A percentile compares a stretch with the other conserved stretches of the same genome.
phyloP scores from a whole-genome alignment of 495 filamentous ascomycete species.

The Tuber aestivum region DNA sequence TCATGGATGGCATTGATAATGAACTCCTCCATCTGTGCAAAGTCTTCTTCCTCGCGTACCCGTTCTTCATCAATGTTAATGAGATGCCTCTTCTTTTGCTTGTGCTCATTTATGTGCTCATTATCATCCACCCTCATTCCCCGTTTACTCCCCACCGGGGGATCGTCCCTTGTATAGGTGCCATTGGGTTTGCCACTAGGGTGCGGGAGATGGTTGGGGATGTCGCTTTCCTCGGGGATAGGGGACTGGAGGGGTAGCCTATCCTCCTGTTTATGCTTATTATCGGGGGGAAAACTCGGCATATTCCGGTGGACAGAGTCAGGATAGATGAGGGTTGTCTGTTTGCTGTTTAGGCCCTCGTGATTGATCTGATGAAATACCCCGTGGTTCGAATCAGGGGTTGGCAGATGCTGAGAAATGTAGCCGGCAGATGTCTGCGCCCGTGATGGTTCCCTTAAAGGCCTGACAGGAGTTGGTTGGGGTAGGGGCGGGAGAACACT shows the following conservation, averaged over 20 bases:
- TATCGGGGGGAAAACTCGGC: conserved; percentile 8
- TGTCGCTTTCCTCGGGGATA: conserved; percentile 11
- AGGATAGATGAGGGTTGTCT: conserved; percentile 4
- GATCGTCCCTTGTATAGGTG: not conserved
- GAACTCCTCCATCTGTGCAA: conserved; percentile 33
- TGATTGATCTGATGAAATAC: not conserved
- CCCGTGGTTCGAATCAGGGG: not conserved
- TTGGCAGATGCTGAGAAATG: conserved; percentile 5
- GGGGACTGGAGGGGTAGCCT: conserved; percentile 9
- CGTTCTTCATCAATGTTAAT: not conserved
- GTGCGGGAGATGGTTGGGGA: not conserved
- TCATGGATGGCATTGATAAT: conserved; percentile 37
- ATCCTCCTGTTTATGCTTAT: not conserved
- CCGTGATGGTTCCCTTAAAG: not conserved
- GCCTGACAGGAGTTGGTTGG: conserved; percentile 24
- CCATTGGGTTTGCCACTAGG: not conserved
- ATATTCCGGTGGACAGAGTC: conserved; percentile 12
- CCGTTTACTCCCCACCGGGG: not conserved
- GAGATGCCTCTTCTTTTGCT: conserved; percentile 15
- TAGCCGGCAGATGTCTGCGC: not conserved
- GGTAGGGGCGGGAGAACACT: conserved; percentile 30
- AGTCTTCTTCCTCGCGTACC: conserved; percentile 24
- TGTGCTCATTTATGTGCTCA: conserved; percentile 8
- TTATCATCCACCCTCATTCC: conserved; percentile 4
- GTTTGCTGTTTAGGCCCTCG: not conserved